Evolutionary conservation across 257 asterid genomes (phyloP).

Genomic region (Handroanthus guayacan): DNA sequence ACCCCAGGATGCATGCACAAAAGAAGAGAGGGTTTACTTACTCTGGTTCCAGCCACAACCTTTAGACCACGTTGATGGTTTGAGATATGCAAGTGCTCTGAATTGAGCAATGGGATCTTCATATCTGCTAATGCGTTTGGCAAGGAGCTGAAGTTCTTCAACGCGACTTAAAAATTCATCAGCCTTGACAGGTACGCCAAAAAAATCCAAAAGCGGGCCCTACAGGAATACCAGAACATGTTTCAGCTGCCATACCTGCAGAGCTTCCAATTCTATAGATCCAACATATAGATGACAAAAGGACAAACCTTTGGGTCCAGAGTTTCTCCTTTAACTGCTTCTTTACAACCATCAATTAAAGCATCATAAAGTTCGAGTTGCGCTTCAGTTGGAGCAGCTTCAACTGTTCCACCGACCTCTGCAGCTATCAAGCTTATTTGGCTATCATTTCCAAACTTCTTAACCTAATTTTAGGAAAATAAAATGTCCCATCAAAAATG

Average conservation of each 20-base stretch:
- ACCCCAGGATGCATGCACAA: conserved; percentile 14
- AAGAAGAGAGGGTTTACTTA: conserved; percentile 47
- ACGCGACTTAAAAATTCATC: conserved; percentile 90
- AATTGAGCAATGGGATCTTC: conserved; percentile 90
- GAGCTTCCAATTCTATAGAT: conserved; percentile 9
- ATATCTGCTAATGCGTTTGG: conserved; percentile 87
- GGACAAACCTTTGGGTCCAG: conserved; percentile 76
- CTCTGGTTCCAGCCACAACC: conserved; percentile 99
- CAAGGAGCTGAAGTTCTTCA: conserved; percentile 95
- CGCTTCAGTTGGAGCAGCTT: conserved; percentile 90
- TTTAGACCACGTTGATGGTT: conserved; percentile 97
- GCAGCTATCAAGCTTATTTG: conserved; percentile 81
- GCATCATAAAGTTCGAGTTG: conserved; percentile 97
- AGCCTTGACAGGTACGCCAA: conserved; percentile 98
- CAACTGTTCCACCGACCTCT: conserved; percentile 95
- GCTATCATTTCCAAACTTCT: conserved; percentile 93
- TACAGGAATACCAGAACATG: conserved; percentile 37
- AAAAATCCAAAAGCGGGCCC: conserved; percentile 97
- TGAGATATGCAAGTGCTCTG: conserved; percentile 80
- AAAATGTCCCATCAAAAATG: conserved; percentile 18
- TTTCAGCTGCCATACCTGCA: conserved; percentile 36
- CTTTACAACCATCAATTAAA: conserved; percentile 91
- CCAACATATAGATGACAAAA: conserved; percentile 26
- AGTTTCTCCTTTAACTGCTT: conserved; percentile 76
- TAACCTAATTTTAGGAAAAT: conserved; percentile 61